These are phyloP conservation scores for Monosporascus sp. DNA, from an alignment of 2,329 filamentous ascomycete species.

Conservation along the genomic window DNA sequence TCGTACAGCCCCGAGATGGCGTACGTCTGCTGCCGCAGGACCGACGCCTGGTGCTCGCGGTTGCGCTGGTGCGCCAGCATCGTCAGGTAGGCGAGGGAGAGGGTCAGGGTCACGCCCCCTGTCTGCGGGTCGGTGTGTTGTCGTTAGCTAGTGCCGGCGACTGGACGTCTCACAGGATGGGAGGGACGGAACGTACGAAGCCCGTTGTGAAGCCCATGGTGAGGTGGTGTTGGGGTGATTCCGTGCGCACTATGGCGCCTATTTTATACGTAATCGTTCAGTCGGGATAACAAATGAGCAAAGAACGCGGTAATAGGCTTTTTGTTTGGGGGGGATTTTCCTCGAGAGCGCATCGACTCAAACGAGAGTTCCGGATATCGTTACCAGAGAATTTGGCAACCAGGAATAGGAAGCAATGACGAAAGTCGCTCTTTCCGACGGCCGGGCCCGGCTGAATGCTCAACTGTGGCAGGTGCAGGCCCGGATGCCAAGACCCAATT, in stretches of 20 bases:
- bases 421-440: slow-evolving; percentile 13
- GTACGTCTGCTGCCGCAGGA: slow-evolving; percentile 52
- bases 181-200: slow-evolving; percentile 52
- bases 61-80: slow-evolving; percentile 65
- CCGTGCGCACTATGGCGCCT: slow-evolving; percentile 21
- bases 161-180: neutral
- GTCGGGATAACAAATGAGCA: neutral
- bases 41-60: slow-evolving; percentile 53
- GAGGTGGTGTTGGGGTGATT: slow-evolving; percentile 8
- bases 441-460: neutral
- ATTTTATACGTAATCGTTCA: slow-evolving; percentile 14
- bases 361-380: neutral
- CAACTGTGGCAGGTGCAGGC: neutral
- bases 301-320: too few species aligned
- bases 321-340: neutral
- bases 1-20: slow-evolving; percentile 49
- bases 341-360: too few species aligned
- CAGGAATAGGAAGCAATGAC: slow-evolving; percentile 8
- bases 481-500: neutral
- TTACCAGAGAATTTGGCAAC: neutral
- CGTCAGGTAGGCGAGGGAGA: slow-evolving; percentile 67
- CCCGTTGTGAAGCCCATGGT: slow-evolving; percentile 70
- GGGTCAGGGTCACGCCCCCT: slow-evolving; percentile 70
- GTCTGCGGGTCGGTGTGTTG: slow-evolving; percentile 42
- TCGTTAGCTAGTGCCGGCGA: neutral